Base-by-base conservation (phyloP, 2,329 filamentous ascomycete genomes). In the Geosmithia morbida region DNA sequence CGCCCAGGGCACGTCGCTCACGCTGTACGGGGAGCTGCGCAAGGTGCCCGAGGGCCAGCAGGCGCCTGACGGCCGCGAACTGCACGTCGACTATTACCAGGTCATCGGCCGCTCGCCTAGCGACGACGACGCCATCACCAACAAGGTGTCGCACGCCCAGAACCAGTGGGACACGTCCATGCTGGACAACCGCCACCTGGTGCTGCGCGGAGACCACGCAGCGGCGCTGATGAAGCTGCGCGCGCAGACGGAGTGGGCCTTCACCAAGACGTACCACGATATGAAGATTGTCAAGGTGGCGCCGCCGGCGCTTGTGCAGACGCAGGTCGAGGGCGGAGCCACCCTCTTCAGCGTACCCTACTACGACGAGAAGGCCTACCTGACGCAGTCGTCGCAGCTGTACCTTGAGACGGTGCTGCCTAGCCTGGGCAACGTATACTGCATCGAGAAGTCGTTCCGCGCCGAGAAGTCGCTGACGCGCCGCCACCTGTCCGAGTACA, bases 371-470 rank as follows among this genome's bases (percentile, higher is more conserved):
- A 77, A 83, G 56, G 85, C 92, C 50, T 98, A 89, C 71, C 79
- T 98, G 52, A 97, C 92, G 3, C 92, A 98, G 68, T 96, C 89
- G 3, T 94, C 87, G 33, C 92, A 98, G 67, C 79, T 98, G 47
- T 98, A 98, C 68, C 84, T 98, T 50, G 92, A 98, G 73, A 98
- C 92, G 30, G 87, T 83, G 54, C 72, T 98, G 30, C 87, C 90
- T 11, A 87, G 84, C 46, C 75, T 97, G 58, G 92, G 92, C 56
- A 87, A 96, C 62, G 88, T 96, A 47, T 98, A 94, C 76, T 97
- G 90, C 63, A 90, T 98, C 58, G 89, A 95, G 66, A 95, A 95
- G 66, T 97, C 90, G 2, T 98, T 98, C 82, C 89, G 92, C 51
- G 92, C 92, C 14, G 92, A 98, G 68, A 96, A 96, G 70, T 90